Base-by-base conservation (phyloP, 2,329 filamentous ascomycete species). In the Xylariaceae sp. region DNA sequence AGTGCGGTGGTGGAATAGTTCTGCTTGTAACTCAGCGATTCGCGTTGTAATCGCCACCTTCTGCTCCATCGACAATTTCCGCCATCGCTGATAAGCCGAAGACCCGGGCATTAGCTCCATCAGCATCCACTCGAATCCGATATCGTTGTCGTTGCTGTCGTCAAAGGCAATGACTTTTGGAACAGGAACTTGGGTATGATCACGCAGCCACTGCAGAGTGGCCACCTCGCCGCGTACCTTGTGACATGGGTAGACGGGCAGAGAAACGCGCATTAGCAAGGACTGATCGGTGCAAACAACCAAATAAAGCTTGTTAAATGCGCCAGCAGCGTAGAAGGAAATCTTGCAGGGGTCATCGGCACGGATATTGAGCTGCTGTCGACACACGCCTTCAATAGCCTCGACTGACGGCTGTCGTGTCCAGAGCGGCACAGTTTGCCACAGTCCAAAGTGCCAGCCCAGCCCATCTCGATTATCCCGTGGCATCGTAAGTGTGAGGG, bases 221-320 rank as follows among this genome's bases (percentile, higher is more conserved):
- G 50, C 36, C 18, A 47, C 36, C 23, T 53, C 50, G 15, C 36
- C 43, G 6, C 24, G 36, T 11, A 23, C 47, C 29, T 53, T 53
- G 29, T 46, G 16, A 37, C 41, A 29, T 35, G 50, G 43, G 42
- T 47, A 42, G 23, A 53, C 43, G 11, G 43, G 50, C n/a, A 53
- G 36, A 9, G 50, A 30, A 18, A 53, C 21, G 20, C 50, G 40
- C 43, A 53, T 53, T 18, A 53, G 20, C 23, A 42, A 36, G 27
- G 35, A 26, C 27, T 32, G n/a, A 11, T 36, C 42, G 8, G 41
- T 29, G 29, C 20, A 53, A 32, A 47, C 50, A 29, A 47, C 50
- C 29, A 35, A 42, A 15, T 53, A 53, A 35, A 53, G 50, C 42
- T 47, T 47, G n/a, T 53, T 53, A 27, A 53, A 45, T 13, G 30